Evolutionary conservation across 352 stramenopile genomes (phyloP).

Genomic region (Pythium folliculosum): DNA sequence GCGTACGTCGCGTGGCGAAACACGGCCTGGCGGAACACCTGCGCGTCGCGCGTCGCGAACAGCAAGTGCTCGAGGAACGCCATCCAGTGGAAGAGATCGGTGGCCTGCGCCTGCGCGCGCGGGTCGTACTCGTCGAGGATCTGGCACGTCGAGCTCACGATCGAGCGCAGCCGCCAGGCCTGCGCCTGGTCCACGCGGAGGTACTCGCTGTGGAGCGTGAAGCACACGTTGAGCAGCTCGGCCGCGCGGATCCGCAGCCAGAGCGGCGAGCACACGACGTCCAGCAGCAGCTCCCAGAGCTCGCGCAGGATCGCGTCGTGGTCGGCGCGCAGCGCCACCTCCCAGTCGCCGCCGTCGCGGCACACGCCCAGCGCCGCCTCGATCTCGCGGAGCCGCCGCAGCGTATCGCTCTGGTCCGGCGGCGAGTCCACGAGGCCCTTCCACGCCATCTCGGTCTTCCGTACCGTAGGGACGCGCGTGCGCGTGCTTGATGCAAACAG

Average conservation of each 20-base stretch:
- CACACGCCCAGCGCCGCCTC: slow-evolving; percentile 39
- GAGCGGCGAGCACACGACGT: slow-evolving; percentile 72
- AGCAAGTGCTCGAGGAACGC: slow-evolving; percentile 62
- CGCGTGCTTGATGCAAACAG: no score
- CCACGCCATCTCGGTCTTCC: slow-evolving; percentile 8
- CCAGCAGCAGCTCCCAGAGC: slow-evolving; percentile 65
- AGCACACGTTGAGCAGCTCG: slow-evolving; percentile 57
- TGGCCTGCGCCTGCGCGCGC: slow-evolving; percentile 37
- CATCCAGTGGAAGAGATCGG: slow-evolving; percentile 62
- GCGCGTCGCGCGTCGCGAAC: slow-evolving; percentile 29
- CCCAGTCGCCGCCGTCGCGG: slow-evolving; percentile 21
- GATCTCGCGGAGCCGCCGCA: slow-evolving; percentile 48
- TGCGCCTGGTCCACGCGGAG: slow-evolving; percentile 27
- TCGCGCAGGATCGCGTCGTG: slow-evolving; percentile 36
- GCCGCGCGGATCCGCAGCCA: slow-evolving; percentile 61
- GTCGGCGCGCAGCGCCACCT: slow-evolving; percentile 20
- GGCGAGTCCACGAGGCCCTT: slow-evolving; percentile 52
- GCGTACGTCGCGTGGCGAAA: slow-evolving; percentile 59
- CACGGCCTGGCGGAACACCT: slow-evolving; percentile 39
- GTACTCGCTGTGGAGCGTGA: slow-evolving; percentile 30
- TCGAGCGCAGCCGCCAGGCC: slow-evolving; percentile 56
- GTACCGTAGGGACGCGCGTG: no score
- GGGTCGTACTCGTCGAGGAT: slow-evolving; percentile 59
- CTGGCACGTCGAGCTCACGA: slow-evolving; percentile 76
- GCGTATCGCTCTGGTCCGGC: slow-evolving; percentile 48